A percentile compares a stretch with the other conserved stretches of the same genome.
phyloP scores from a whole-genome alignment of 2,329 filamentous ascomycete genomes.

The Sordariomycetes sp. region DNA sequence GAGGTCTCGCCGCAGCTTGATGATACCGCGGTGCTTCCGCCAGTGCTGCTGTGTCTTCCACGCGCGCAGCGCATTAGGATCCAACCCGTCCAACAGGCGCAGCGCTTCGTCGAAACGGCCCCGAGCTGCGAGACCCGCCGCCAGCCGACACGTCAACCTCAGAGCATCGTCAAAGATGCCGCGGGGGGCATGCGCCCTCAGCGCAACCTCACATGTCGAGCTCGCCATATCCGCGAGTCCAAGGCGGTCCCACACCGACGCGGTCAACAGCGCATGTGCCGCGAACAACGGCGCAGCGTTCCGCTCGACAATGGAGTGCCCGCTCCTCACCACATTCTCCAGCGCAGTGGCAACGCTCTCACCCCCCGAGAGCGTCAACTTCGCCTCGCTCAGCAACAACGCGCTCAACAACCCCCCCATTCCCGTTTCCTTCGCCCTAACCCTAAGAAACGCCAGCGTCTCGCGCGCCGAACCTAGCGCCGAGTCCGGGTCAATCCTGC shows the following conservation, averaged over 20 bases:
- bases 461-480: conserved; percentile 71
- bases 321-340: conserved; percentile 71
- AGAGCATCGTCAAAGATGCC: conserved; percentile 62
- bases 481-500: conserved; percentile 54
- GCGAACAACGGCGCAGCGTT: conserved; percentile 62
- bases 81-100: conserved; percentile 34
- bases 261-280: conserved; percentile 57
- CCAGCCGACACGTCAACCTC: conserved; percentile 58
- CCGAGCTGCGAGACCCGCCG: conserved; percentile 42
- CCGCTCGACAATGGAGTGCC: conserved; percentile 67
- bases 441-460: conserved; percentile 68
- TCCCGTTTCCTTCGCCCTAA: conserved; percentile 72
- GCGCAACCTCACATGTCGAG: conserved; percentile 58
- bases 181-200: conserved; percentile 52
- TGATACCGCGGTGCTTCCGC: conserved; percentile 50
- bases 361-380: conserved; percentile 61
- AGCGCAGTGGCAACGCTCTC: conserved; percentile 50
- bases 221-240: conserved; percentile 45
- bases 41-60: conserved; percentile 69
- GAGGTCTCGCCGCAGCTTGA: conserved; percentile 51
- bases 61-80: conserved; percentile 49
- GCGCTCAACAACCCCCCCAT: conserved; percentile 80
- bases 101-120: conserved; percentile 62
- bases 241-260: conserved; percentile 63
- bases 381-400: conserved; percentile 74